Percentiles rank a stretch among this genome's conserved stretches.
Evolutionary conservation across 2,329 filamentous ascomycete species (phyloP).

Genomic region (Pseudogymnoascus sp.): DNA sequence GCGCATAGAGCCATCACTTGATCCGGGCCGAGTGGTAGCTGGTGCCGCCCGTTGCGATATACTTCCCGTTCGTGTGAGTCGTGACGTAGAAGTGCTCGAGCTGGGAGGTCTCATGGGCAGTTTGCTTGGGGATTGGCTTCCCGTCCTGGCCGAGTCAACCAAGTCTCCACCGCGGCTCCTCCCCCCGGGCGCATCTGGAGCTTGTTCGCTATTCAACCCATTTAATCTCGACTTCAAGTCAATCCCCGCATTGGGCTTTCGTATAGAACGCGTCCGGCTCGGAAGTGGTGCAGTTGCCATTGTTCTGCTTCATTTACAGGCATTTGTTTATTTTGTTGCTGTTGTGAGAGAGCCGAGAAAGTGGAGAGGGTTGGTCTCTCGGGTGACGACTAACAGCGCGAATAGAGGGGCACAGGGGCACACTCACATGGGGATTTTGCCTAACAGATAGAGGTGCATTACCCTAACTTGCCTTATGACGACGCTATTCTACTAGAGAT

Average conservation of each 20-base stretch:
- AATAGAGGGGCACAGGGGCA: not conserved
- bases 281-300: slow-evolving; percentile 19
- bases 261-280: slow-evolving; percentile 23
- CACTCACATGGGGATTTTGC: not conserved
- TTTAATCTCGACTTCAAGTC: not conserved
- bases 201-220: slow-evolving; percentile 7
- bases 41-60: not conserved
- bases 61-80: not conserved
- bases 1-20: slow-evolving; percentile 9
- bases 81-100: slow-evolving; percentile 4
- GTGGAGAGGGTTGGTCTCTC: not conserved
- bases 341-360: slow-evolving; percentile 10
- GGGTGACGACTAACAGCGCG: not conserved
- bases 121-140: slow-evolving; percentile 28
- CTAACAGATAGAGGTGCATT: slow-evolving; percentile 1
- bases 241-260: slow-evolving; percentile 19
- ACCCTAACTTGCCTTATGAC: not conserved
- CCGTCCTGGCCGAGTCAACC: slow-evolving; percentile 16
- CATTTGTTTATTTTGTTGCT: slow-evolving; percentile 10
- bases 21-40: not conserved
- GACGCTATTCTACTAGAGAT: not conserved
- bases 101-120: slow-evolving; percentile 21
- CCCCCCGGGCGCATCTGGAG: not conserved
- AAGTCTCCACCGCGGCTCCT: slow-evolving; percentile 14
- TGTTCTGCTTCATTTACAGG: not conserved